Evolutionary conservation across 148 eudicot species (phyloP), one percentile per base, ranked within the genome.

Genomic region (Fagopyrum tataricum): DNA sequence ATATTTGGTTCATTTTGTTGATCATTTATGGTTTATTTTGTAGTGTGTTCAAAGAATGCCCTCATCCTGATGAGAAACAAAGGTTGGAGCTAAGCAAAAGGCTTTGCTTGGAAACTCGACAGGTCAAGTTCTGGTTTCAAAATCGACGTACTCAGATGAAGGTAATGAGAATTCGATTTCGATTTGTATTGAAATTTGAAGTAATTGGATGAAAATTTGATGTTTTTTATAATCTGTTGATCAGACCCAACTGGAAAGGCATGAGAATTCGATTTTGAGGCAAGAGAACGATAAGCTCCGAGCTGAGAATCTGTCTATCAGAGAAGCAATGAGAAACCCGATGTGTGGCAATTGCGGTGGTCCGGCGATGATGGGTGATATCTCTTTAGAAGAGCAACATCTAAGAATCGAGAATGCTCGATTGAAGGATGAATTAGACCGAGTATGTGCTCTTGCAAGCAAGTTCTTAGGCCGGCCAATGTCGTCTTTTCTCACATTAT

Each of bases 351-450:
- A 77, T 46, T 83, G 85, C 46, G 85, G 85, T 2, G 81, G 83
- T 24, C 78, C 85, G 1, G 79, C 81, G 5, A 56, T 74, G 17
- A 74, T 76, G 49, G 79, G 79, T 7, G 79, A 83, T 48, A 93
- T 93, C 97, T 93, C 98, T 24, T 89, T 89, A 31, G 98, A 93
- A 44, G 98, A 93, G 81, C 98, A 93, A 77, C 98, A 93, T 68
- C 71, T 79, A n/a, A 77, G 83, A 77, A 74, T 83, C 9, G 83
- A 83, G 69, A 83, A 83, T 75, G 79, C 79, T 49, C 81, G 85
- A 4, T 24, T 83, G 23, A 77, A 77, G 61, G 81, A 79, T 48
- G 85, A 83, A 72, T 71, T 83, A 70, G 61, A 17, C 46, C 70
- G 52, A 2, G 71, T 75, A 3, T 64, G 58, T 47, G 64, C 24